Evolutionary conservation across 768 basidiomycete species (phyloP), one percentile per base, ranked within the genome.

Genomic region (Boletellus emodensis): DNA sequence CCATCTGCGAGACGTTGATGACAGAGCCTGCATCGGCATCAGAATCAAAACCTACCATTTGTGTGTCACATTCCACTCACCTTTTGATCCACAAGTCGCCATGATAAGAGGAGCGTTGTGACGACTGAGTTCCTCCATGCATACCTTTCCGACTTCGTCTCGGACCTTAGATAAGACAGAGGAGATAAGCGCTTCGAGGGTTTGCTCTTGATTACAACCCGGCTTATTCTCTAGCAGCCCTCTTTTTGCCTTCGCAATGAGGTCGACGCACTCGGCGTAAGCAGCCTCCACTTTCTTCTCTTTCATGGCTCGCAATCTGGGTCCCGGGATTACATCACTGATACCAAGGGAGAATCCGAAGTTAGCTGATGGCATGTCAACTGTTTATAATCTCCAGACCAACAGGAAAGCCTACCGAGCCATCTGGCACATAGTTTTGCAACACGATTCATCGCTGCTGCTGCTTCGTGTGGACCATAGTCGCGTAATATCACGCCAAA

Each of bases 1-100:
- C 95, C 96, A 99, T 99, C 72, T 99, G 96, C 20, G 93, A 95
- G 48, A 99, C 96, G 70, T 99, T 99, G 72, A 99, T 95, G 55
- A 93, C 90, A 62, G 96, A 98, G 68, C 96, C 95, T 88, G 54
- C 37, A n/a, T 30, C 9, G 39, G 51, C 36, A 46, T 53, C 14
- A 47, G 17, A 30, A 30, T 49, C 10, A 47, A 34, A 40, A 46
- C 17, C 1, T 4, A n/a, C 44, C 11, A 0, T 38, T 13, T 24
- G 49, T 18, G 49, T 18, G 30, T 46, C 44, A 26, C 7, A 10
- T 24, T 48, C 39, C 17, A 56, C 70, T 41, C 49, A 90, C 95
- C 96, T 79, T 98, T 98, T 6, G 96, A 98, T 67, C 95, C 95
- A 72, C 94, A 97, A 36, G 93, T 96, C 44, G 96, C 95, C 96